phyloP scores from a whole-genome alignment of 345 rosid genomes.

The Dipteronia dyeriana region DNA sequence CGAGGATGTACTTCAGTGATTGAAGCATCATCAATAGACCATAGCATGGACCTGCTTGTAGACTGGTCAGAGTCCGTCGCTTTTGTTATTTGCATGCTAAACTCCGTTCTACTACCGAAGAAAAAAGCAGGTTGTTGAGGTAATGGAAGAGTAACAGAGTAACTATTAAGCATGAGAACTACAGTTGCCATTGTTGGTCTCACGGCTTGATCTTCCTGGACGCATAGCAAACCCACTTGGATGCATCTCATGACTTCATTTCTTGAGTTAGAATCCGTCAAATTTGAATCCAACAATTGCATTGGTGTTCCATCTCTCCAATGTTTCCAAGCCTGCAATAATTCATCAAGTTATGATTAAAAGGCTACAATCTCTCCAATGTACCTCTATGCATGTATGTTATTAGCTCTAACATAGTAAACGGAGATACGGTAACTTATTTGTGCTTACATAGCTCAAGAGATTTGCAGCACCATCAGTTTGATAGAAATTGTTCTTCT shows the following conservation, averaged over 20 bases:
- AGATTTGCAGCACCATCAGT: no score
- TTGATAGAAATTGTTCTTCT: no score
- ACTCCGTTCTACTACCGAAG: no score
- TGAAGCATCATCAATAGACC: slow-evolving; percentile 25
- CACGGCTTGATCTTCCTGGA: slow-evolving; percentile 33
- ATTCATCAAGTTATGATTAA: no score
- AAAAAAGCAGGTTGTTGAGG: slow-evolving; percentile 33
- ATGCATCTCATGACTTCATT: slow-evolving; percentile 38
- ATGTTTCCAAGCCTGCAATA: slow-evolving; percentile 34
- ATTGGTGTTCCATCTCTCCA: slow-evolving; percentile 15
- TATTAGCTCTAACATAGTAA: no score
- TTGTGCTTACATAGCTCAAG: background rate
- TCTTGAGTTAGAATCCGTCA: background rate
- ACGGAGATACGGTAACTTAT: no score
- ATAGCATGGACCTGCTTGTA: background rate
- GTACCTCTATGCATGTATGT: no score
- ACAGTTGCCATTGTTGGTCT: slow-evolving; percentile 37
- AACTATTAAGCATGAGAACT: slow-evolving; percentile 36
- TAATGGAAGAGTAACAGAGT: slow-evolving; percentile 24
- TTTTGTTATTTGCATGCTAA: no score
- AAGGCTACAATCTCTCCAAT: no score
- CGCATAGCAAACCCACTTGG: slow-evolving; percentile 40
- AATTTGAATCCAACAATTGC: background rate
- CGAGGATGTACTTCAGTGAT: slow-evolving; percentile 25
- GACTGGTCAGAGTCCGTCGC: background rate